A percentile compares a stretch with the other conserved stretches of the same genome.
Evolutionary conservation across 2,329 filamentous ascomycete genomes (phyloP).

Genomic region (Arthrinium phaeospermum): DNA sequence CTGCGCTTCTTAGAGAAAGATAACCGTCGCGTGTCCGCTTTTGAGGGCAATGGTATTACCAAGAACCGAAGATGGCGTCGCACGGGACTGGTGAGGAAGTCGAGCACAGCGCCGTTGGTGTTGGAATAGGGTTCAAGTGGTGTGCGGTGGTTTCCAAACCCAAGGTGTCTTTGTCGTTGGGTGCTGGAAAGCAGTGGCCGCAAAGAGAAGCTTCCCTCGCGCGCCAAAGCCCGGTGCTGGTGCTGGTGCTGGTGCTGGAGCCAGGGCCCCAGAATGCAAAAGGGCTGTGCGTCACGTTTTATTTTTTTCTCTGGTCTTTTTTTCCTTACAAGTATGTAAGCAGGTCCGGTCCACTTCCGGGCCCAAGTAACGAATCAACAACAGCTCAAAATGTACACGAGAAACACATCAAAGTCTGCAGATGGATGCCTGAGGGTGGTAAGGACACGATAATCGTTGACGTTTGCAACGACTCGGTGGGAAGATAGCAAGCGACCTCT

Average conservation of each 20-base stretch:
- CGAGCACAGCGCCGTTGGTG: background rate
- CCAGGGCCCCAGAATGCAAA: constrained; percentile 5
- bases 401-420: background rate
- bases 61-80: constrained; percentile 6
- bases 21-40: constrained; percentile 11
- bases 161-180: constrained; percentile 13
- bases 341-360: constrained; percentile 34
- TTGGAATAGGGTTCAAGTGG: constrained; percentile 13
- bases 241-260: background rate
- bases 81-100: background rate
- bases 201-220: constrained; percentile 11
- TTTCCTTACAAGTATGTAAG: constrained; percentile 8
- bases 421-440: background rate
- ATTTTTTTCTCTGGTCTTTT: background rate
- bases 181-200: constrained; percentile 3
- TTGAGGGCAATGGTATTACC: background rate
- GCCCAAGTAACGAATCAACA: constrained; percentile 19
- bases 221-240: constrained; percentile 6
- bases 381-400: background rate
- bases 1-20: constrained; percentile 22
- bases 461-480: background rate
- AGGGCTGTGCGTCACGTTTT: constrained; percentile 20
- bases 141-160: constrained; percentile 5
- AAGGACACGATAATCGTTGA: background rate
- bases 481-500: background rate